Conservation (phyloP, 2,329 filamentous ascomycete genomes). For the Ceratocystis lukuohia region DNA sequence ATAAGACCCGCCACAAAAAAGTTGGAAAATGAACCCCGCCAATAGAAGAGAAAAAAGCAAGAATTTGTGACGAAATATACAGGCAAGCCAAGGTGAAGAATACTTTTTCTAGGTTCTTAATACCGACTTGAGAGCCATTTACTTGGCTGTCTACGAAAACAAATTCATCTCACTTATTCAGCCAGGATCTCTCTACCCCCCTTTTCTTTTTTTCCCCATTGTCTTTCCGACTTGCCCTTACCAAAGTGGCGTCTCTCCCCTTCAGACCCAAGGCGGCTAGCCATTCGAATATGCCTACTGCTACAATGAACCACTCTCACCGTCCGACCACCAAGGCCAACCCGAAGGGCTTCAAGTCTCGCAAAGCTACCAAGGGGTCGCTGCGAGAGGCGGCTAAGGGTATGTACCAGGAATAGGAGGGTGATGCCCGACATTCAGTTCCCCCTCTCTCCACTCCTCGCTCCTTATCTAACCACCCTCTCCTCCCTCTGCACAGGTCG, state of each 20-base stretch:
- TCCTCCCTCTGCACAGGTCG: slow-evolving; percentile 45
- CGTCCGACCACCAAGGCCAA: slow-evolving; percentile 78
- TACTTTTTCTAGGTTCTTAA: background rate
- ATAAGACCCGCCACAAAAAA: slow-evolving; percentile 24
- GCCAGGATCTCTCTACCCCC: background rate
- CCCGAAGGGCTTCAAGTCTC: slow-evolving; percentile 87
- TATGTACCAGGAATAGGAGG: slow-evolving; percentile 25
- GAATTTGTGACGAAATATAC: slow-evolving; percentile 3
- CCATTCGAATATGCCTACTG: slow-evolving; percentile 51
- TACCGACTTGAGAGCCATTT: background rate
- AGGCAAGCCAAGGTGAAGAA: background rate
- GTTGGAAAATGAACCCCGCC: slow-evolving; percentile 19
- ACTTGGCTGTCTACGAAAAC: background rate
- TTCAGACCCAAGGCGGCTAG: slow-evolving; percentile 79
- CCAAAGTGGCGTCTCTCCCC: slow-evolving; percentile 56
- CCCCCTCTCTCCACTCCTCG: background rate
- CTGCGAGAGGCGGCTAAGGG: slow-evolving; percentile 78
- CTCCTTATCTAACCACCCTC: background rate
- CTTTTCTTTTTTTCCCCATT: background rate
- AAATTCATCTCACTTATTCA: background rate
- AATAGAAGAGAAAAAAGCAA: background rate
- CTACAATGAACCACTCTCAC: slow-evolving; percentile 67
- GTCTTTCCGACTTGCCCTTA: background rate
- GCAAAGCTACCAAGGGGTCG: slow-evolving; percentile 76
- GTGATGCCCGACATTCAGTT: slow-evolving; percentile 19